phyloP scores from a whole-genome alignment of 306 rosid species.

The Citrullus mucosospermus region DNA sequence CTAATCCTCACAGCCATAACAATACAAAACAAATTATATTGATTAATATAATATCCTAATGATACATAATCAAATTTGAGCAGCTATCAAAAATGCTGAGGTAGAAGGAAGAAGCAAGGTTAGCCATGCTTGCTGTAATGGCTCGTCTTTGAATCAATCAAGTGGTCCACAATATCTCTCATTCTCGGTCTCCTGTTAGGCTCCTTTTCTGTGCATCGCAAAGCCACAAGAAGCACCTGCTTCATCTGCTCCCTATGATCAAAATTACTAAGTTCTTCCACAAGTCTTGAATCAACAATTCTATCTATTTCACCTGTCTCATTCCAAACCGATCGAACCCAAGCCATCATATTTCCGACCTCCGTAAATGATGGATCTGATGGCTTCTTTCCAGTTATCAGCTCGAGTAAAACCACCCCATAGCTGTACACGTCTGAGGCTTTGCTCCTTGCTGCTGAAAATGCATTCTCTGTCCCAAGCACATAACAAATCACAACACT shows the following conservation, averaged over 20 bases:
- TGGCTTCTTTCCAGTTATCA: conserved; percentile 57
- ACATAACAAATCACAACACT: too few relatives aligned
- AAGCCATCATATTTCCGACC: conserved; percentile 25
- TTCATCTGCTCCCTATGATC: conserved; percentile 26
- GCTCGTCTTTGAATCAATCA: conserved; percentile 7
- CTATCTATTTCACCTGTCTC: conserved; percentile 22
- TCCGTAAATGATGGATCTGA: conserved; percentile 30
- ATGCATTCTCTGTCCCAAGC: conserved; percentile 47
- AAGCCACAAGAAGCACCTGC: conserved; percentile 35
- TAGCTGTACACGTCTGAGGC: conserved; percentile 68
- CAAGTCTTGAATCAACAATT: conserved; percentile 47
- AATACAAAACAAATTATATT: too few relatives aligned
- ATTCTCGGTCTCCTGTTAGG: conserved; percentile 49
- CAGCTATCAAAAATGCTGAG: too few relatives aligned
- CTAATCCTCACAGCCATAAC: too few relatives aligned
- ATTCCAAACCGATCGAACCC: conserved; percentile 42
- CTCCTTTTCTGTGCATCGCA: conserved; percentile 48
- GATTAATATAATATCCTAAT: too few relatives aligned
- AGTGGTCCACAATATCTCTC: conserved; percentile 37
- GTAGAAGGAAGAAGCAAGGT: too few relatives aligned
- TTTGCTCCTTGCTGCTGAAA: conserved; percentile 23
- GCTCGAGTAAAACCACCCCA: conserved; percentile 69
- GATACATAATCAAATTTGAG: too few relatives aligned
- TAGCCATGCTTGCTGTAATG: too few relatives aligned
- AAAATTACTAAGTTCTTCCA: conserved; percentile 17